Conservation (phyloP, 2,329 filamentous ascomycete genomes). For the Fusarium sp. region DNA sequence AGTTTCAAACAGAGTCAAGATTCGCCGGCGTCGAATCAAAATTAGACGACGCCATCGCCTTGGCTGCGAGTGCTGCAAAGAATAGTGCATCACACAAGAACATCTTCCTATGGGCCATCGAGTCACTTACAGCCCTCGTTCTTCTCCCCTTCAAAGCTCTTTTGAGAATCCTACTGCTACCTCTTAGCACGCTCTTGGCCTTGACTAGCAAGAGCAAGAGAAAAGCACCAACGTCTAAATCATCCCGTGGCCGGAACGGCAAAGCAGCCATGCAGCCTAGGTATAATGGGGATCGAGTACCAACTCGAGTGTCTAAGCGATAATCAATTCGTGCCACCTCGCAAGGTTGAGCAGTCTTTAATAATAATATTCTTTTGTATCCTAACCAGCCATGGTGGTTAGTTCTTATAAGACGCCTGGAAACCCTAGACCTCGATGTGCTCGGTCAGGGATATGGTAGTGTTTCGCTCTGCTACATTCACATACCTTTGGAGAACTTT, state of each 20-base stretch:
- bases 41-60: constrained; percentile 80
- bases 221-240: constrained; percentile 39
- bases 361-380: constrained; percentile 10
- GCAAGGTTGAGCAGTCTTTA: constrained; percentile 1
- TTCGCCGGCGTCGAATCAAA: constrained; percentile 78
- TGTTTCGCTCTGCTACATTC: not conserved
- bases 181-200: constrained; percentile 54
- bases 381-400: not conserved
- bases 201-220: constrained; percentile 51
- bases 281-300: constrained; percentile 52
- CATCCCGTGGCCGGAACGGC: constrained; percentile 40
- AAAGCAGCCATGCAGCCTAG: constrained; percentile 45
- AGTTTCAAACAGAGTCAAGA: constrained; percentile 80
- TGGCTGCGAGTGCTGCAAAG: constrained; percentile 81
- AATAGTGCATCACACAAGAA: constrained; percentile 55
- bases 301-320: constrained; percentile 48
- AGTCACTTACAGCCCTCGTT: constrained; percentile 49
- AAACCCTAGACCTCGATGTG: not conserved
- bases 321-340: constrained; percentile 14
- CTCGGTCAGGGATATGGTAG: not conserved
- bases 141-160: constrained; percentile 58
- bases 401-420: not conserved
- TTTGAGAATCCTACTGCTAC: constrained; percentile 56
- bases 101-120: constrained; percentile 53
- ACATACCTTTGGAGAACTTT: not conserved